Evolutionary conservation across 805 yeast genomes (phyloP).

Genomic region (Wickerhamiella cacticola): DNA sequence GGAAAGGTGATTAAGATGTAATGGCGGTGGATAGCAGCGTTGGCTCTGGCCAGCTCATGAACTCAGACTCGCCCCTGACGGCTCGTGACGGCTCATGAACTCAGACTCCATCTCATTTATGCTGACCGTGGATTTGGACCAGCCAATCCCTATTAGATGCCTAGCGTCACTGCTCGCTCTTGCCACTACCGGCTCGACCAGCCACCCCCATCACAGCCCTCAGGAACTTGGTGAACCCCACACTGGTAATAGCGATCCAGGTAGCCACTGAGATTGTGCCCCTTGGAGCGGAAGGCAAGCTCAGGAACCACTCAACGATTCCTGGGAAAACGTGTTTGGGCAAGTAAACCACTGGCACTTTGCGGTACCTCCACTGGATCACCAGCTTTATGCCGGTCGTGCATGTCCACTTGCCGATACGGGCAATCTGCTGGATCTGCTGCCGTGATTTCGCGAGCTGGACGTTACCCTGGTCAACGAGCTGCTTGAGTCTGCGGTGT

Average conservation of each 20-base stretch:
- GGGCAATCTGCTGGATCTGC: constrained; percentile 28
- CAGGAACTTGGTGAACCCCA: background rate
- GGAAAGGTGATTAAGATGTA: too few relatives aligned
- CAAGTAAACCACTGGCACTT: constrained; percentile 43
- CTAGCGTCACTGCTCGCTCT: too few relatives aligned
- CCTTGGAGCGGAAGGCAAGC: constrained; percentile 51
- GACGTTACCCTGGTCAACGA: constrained; percentile 35
- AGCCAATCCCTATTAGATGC: too few relatives aligned
- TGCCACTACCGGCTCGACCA: too few relatives aligned
- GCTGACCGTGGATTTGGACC: too few relatives aligned
- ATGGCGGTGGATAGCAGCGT: too few relatives aligned
- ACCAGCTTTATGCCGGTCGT: constrained; percentile 35
- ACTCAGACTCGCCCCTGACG: too few relatives aligned
- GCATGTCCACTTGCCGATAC: constrained; percentile 29
- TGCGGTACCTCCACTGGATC: constrained; percentile 42
- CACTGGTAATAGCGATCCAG: constrained; percentile 33
- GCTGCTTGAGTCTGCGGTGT: constrained; percentile 43
- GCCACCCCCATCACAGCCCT: too few relatives aligned
- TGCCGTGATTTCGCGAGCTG: constrained; percentile 32
- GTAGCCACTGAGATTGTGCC: constrained; percentile 51
- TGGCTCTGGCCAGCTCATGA: too few relatives aligned
- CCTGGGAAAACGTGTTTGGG: constrained; percentile 48
- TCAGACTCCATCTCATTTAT: too few relatives aligned
- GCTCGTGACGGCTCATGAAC: too few relatives aligned
- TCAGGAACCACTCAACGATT: constrained; percentile 41